These are phyloP conservation scores for Trichomonascaceae sp. DNA, from an alignment of 1,139 yeast species.

Conservation along the genomic window DNA sequence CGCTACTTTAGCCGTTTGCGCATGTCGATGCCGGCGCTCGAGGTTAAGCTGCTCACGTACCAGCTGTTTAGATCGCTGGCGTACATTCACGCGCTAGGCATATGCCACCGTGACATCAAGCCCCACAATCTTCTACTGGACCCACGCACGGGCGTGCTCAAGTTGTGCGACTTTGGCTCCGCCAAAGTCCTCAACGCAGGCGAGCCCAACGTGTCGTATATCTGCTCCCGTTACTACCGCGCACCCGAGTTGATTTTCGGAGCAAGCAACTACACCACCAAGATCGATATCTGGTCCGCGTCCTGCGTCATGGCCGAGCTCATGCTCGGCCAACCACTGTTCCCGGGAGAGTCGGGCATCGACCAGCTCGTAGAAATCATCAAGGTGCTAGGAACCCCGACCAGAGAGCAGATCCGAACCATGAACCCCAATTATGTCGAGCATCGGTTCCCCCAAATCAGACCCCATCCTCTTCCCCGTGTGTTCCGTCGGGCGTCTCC, in stretches of 20 bases:
- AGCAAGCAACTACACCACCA: constrained; percentile 87
- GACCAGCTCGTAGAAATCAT: constrained; percentile 96
- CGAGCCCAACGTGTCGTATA: constrained; percentile 92
- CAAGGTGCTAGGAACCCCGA: constrained; percentile 90
- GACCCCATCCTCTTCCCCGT: constrained; percentile 78
- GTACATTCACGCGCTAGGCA: constrained; percentile 80
- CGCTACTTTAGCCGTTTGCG: constrained; percentile 70
- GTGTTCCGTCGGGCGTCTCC: constrained; percentile 57
- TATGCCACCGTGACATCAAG: constrained; percentile 94
- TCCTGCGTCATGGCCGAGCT: constrained; percentile 98
- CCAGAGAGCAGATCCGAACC: constrained; percentile 79
- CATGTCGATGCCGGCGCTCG: constrained; percentile 73
- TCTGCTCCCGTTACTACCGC: constrained; percentile 90
- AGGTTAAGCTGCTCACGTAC: constrained; percentile 79
- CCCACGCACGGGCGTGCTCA: constrained; percentile 70
- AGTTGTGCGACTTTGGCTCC: constrained; percentile 97
- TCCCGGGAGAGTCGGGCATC: constrained; percentile 96
- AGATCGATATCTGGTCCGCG: constrained; percentile 95
- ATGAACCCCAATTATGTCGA: constrained; percentile 98
- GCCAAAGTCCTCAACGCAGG: constrained; percentile 81
- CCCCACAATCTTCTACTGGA: constrained; percentile 90
- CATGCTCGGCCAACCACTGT: constrained; percentile 86
- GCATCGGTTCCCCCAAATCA: constrained; percentile 91
- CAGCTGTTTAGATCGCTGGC: constrained; percentile 86
- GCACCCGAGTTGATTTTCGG: constrained; percentile 92